These are phyloP conservation scores for Coemansia sp. DNA, from an alignment of 192 early-diverging fungal species.

Conservation along the genomic window DNA sequence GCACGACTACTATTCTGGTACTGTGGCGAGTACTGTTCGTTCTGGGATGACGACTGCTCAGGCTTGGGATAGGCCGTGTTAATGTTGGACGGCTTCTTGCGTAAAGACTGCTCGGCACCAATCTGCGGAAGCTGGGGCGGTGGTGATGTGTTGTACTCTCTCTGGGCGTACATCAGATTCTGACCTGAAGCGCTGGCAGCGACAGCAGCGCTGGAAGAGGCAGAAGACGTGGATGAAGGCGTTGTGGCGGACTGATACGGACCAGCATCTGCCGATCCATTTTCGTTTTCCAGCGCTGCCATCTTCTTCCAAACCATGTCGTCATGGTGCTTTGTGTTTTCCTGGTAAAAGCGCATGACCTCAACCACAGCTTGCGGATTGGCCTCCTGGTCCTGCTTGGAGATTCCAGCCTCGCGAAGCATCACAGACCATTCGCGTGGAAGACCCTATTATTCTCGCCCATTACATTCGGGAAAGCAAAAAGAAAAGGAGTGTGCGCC, in stretches of 20 bases:
- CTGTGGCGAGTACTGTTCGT: constrained; percentile 41
- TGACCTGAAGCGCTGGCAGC: not conserved
- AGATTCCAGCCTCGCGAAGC: constrained; percentile 91
- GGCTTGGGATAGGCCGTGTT: constrained; percentile 28
- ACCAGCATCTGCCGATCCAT: constrained; percentile 31
- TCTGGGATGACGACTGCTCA: constrained; percentile 19
- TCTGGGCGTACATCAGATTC: constrained; percentile 19
- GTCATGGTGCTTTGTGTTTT: constrained; percentile 56
- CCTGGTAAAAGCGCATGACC: constrained; percentile 83
- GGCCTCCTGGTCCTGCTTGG: constrained; percentile 89
- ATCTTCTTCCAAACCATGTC: constrained; percentile 55
- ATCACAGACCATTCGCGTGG: constrained; percentile 93
- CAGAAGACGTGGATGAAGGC: constrained; percentile 12
- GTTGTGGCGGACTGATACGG: constrained; percentile 21
- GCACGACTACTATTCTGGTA: constrained; percentile 22
- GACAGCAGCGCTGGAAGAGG: constrained; percentile 1
- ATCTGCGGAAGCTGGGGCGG: constrained; percentile 52
- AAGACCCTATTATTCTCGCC: constrained; percentile 69
- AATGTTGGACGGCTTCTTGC: constrained; percentile 41
- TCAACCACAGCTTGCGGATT: constrained; percentile 90
- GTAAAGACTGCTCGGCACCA: constrained; percentile 29
- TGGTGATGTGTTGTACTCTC: constrained; percentile 27
- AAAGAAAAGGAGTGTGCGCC: not conserved
- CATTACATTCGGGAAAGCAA: not conserved
- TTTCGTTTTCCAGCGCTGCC: constrained; percentile 35